A percentile compares a stretch with the other conserved stretches of the same genome.
Evolutionary conservation across 2,329 filamentous ascomycete genomes (phyloP).

Genomic region (Biscogniauxia mediterranea): DNA sequence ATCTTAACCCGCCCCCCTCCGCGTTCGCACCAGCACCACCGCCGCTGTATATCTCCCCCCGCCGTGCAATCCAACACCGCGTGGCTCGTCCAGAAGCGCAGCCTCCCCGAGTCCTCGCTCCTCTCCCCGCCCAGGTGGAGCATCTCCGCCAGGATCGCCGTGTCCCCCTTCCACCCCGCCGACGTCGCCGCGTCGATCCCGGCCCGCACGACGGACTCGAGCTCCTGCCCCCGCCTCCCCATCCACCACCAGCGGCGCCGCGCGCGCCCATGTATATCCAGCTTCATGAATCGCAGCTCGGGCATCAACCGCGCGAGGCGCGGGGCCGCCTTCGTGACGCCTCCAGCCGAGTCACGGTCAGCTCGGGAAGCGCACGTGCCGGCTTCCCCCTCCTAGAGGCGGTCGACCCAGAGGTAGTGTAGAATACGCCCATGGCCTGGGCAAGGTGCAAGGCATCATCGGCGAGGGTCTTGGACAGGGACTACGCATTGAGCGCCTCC

Average conservation of each 20-base stretch:
- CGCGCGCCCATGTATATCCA: conserved; percentile 16
- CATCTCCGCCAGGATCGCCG: conserved; percentile 9
- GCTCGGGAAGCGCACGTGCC: conserved; percentile 16
- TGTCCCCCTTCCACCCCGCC: conserved; percentile 16
- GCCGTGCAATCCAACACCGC: conserved; percentile 9
- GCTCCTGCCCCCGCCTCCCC: background rate
- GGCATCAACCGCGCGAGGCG: conserved; percentile 12
- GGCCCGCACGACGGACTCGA: conserved; percentile 8
- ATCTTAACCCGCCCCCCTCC: conserved; percentile 2
- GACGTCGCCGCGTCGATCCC: conserved; percentile 16
- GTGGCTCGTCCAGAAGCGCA: conserved; percentile 22
- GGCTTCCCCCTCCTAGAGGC: conserved; percentile 16
- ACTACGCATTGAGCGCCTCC: conserved; percentile 1
- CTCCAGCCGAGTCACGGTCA: conserved; percentile 22
- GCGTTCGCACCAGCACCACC: too few relatives aligned
- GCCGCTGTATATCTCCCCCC: conserved; percentile 11
- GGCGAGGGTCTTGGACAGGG: conserved; percentile 16
- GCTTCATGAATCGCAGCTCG: conserved; percentile 18
- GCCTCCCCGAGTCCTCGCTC: conserved; percentile 16
- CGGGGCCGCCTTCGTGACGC: conserved; percentile 11
- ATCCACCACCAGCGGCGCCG: conserved; percentile 1
- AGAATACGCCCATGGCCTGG: conserved; percentile 16
- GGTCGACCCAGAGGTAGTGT: conserved; percentile 32
- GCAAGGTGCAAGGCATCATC: conserved; percentile 23
- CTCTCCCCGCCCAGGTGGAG: conserved; percentile 5